A percentile compares a stretch with the other conserved stretches of the same genome.
phyloP scores from a whole-genome alignment of 2,329 filamentous ascomycete species.

The Cercospora citrullina region DNA sequence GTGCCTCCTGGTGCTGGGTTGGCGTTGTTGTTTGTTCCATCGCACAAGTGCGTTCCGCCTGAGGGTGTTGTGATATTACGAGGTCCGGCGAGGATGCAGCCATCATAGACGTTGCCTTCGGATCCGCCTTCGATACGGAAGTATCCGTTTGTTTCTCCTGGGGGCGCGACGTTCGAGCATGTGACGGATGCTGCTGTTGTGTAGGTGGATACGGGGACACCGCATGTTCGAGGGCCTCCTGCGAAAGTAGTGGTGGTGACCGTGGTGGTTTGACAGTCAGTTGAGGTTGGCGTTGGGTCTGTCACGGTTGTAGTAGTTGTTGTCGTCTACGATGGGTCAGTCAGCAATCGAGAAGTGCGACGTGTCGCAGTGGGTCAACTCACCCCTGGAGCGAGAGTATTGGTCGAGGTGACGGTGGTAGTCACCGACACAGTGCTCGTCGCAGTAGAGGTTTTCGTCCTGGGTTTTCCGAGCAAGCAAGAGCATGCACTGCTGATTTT shows the following conservation, averaged over 20 bases:
- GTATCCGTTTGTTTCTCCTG: constrained; percentile 5
- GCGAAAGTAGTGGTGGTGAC: not conserved
- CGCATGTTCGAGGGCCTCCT: not conserved
- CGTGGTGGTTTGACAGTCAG: not conserved
- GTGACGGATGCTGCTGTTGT: constrained; percentile 17
- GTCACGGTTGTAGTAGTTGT: not conserved
- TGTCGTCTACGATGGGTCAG: not conserved
- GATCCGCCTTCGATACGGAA: constrained; percentile 30
- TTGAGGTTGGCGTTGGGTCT: not conserved
- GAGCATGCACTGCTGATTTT: constrained; percentile 16
- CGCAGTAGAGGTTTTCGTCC: constrained; percentile 1
- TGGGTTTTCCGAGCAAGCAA: constrained; percentile 2
- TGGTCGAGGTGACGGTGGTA: not conserved
- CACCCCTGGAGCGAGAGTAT: not conserved
- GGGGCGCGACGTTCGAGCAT: not conserved
- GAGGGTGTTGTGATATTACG: constrained; percentile 25
- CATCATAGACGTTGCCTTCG: constrained; percentile 29
- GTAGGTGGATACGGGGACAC: not conserved
- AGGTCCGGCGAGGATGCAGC: constrained; percentile 21
- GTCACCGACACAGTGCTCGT: constrained; percentile 1
- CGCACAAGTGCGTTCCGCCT: constrained; percentile 27
- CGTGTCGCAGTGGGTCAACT: not conserved
- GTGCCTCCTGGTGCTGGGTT: constrained; percentile 21
- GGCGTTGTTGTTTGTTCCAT: constrained; percentile 22
- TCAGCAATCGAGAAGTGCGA: not conserved